Conservation (phyloP, 2,329 filamentous ascomycete species). For the Trichophyton equinum region DNA sequence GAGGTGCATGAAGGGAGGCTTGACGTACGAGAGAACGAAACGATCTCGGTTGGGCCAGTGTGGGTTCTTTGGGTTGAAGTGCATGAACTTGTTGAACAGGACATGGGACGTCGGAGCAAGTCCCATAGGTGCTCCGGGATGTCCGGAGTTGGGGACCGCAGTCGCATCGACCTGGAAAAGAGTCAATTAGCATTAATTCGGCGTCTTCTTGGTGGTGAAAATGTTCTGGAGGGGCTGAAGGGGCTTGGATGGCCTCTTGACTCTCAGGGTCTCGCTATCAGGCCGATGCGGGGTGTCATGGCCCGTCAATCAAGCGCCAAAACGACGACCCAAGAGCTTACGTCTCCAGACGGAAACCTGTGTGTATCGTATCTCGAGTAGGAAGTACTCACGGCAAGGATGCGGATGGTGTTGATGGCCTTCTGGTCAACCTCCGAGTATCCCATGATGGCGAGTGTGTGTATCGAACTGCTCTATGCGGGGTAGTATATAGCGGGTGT, state of each 20-base stretch:
- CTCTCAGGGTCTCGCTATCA: background rate
- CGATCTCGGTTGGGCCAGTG: slow-evolving; percentile 94
- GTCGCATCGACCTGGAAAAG: slow-evolving; percentile 92
- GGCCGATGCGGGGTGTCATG: background rate
- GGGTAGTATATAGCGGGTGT: background rate
- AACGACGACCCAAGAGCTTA: background rate
- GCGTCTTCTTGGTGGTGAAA: background rate
- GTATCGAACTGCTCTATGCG: background rate
- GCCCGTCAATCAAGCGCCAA: background rate
- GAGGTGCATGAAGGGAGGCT: background rate
- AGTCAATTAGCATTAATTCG: background rate
- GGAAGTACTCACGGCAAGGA: slow-evolving; percentile 67
- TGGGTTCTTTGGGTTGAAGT: slow-evolving; percentile 98
- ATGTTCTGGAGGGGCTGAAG: background rate
- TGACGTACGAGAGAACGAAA: slow-evolving; percentile 93
- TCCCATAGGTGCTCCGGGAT: slow-evolving; percentile 96
- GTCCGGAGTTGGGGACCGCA: slow-evolving; percentile 87
- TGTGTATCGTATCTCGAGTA: slow-evolving; percentile 1
- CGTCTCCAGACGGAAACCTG: background rate
- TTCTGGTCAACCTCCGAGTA: slow-evolving; percentile 78
- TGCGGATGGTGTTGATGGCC: slow-evolving; percentile 95
- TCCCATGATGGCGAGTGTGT: slow-evolving; percentile 53
- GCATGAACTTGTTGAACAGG: slow-evolving; percentile 98
- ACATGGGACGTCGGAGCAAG: slow-evolving; percentile 94
- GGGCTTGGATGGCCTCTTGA: background rate